phyloP scores from a whole-genome alignment of 75 land plant species.

The Sequoia sempervirens region DNA sequence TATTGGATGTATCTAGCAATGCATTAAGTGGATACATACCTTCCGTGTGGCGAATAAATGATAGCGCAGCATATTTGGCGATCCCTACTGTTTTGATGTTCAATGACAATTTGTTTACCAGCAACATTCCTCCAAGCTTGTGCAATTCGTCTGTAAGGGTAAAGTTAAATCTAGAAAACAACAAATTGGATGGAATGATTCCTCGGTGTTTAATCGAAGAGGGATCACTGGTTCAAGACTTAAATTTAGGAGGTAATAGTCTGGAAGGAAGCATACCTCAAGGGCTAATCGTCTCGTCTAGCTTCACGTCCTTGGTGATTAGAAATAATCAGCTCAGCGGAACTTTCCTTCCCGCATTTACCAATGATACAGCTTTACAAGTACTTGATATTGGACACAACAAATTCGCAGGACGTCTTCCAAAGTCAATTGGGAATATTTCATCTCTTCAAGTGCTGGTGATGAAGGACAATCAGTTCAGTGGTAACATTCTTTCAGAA shows the following conservation, averaged over 20 bases:
- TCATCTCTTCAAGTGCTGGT: neutral
- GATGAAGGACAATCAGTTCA: neutral
- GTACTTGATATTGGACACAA: neutral
- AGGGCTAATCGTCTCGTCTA: neutral
- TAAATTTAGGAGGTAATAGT: constrained; percentile 8
- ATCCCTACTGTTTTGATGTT: constrained; percentile 5
- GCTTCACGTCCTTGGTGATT: too few species aligned
- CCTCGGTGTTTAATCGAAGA: constrained; percentile 9
- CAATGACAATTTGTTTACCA: constrained; percentile 22
- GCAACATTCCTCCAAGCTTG: constrained; percentile 13
- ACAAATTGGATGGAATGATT: constrained; percentile 14
- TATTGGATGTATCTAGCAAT: too few species aligned
- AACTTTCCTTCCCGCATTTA: neutral
- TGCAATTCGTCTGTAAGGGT: neutral
- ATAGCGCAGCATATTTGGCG: too few species aligned
- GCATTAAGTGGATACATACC: too few species aligned
- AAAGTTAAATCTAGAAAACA: constrained; percentile 18
- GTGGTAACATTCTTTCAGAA: neutral
- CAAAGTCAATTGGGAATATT: neutral
- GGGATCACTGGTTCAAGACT: neutral
- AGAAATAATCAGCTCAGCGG: neutral
- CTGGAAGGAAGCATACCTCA: constrained; percentile 18
- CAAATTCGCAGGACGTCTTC: neutral
- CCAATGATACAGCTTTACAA: neutral
- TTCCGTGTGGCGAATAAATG: too few species aligned